phyloP scores from a whole-genome alignment of 257 asterid species.

The Capsicum pubescens region DNA sequence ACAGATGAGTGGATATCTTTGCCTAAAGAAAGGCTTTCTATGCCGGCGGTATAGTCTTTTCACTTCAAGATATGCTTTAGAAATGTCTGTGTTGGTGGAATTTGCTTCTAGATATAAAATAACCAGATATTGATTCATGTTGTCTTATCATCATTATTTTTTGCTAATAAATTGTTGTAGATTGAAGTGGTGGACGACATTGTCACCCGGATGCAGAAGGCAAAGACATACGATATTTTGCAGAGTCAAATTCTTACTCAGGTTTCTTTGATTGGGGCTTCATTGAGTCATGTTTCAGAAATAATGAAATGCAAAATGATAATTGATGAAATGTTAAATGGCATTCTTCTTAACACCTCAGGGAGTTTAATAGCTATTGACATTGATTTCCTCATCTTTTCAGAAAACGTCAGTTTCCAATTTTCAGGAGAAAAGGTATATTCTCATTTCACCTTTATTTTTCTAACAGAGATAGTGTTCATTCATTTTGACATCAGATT shows the following conservation, averaged over 20 bases:
- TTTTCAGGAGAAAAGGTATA: conserved; percentile 64
- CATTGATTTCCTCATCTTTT: conserved; percentile 39
- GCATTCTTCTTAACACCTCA: conserved; percentile 4
- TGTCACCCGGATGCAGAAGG: conserved; percentile 60
- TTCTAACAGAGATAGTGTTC: neutral
- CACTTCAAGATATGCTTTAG: conserved; percentile 26
- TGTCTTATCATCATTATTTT: neutral
- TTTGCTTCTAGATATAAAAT: conserved; percentile 28
- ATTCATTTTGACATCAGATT: conserved; percentile 10
- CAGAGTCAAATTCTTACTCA: conserved; percentile 52
- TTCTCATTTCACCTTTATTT: conserved; percentile 28
- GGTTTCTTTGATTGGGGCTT: conserved; percentile 53
- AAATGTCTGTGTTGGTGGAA: conserved; percentile 12
- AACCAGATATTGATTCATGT: neutral
- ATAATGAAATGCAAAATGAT: neutral
- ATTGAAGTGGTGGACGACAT: conserved; percentile 66
- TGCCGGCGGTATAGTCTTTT: conserved; percentile 48
- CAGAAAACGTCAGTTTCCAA: conserved; percentile 58
- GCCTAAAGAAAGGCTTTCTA: conserved; percentile 45
- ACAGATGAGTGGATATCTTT: conserved; percentile 51
- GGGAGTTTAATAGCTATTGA: conserved; percentile 22
- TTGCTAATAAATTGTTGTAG: conserved; percentile 42
- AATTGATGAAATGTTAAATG: neutral
- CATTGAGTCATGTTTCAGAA: conserved; percentile 26
- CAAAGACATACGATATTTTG: conserved; percentile 63